phyloP scores from a whole-genome alignment of 2,329 filamentous ascomycete species.

The Hypoxylon sp. region DNA sequence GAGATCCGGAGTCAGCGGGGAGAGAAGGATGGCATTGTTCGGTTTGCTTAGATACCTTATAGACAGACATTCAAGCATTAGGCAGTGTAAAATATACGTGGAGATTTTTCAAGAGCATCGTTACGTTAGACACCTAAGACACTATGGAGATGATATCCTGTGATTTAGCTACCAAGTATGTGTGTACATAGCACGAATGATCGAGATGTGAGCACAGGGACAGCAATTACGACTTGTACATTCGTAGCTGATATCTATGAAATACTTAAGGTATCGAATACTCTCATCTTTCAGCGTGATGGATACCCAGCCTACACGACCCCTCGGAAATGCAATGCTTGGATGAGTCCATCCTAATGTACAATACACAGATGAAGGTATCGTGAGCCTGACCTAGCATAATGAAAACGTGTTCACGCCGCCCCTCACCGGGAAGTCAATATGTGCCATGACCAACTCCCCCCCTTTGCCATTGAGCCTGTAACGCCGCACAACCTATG shows the following conservation, averaged over 20 bases:
- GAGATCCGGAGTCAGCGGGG: slow-evolving; percentile 50
- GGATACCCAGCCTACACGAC: slow-evolving; percentile 19
- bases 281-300: slow-evolving; percentile 6
- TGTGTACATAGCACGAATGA: not conserved
- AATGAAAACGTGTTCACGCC: slow-evolving; percentile 15
- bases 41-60: slow-evolving; percentile 28
- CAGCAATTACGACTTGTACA: slow-evolving; percentile 24
- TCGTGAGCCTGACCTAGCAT: slow-evolving; percentile 25
- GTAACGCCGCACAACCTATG: slow-evolving; percentile 33
- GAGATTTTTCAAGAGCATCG: not conserved
- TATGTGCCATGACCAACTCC: slow-evolving; percentile 29
- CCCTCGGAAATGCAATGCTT: slow-evolving; percentile 35
- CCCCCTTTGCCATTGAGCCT: slow-evolving; percentile 25
- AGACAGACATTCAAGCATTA: not conserved
- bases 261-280: slow-evolving; percentile 26
- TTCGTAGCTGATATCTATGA: slow-evolving; percentile 27
- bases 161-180: not conserved
- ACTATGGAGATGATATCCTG: not conserved
- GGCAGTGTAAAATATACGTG: not conserved
- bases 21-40: slow-evolving; percentile 16
- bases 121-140: no score
- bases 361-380: slow-evolving; percentile 38
- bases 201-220: not conserved
- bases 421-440: slow-evolving; percentile 23
- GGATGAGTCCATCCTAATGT: slow-evolving; percentile 37